A percentile compares a stretch with the other conserved stretches of the same genome.
These are phyloP conservation scores for Babesia divergens DNA, from an alignment of 169 alveolate species.

Conservation along the genomic window DNA sequence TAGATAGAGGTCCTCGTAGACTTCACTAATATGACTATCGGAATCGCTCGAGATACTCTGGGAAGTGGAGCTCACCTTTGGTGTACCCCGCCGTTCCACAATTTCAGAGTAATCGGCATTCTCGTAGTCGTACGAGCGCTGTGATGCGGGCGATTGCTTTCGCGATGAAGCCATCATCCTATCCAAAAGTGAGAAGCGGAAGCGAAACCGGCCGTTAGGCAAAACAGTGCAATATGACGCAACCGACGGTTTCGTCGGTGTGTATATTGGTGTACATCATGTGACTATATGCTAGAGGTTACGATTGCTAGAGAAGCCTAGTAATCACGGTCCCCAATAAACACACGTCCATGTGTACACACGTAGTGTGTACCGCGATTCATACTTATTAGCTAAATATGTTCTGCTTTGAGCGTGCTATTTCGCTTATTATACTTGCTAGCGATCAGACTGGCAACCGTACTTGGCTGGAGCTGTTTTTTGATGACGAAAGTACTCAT, in stretches of 20 bases:
- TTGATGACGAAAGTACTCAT: constrained; percentile 8
- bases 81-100: not conserved
- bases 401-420: constrained; percentile 43
- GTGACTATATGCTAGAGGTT: too few species aligned
- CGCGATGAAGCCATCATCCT: not conserved
- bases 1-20: constrained; percentile 25
- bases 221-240: too few species aligned
- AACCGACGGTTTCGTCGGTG: too few species aligned
- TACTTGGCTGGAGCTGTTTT: constrained; percentile 50
- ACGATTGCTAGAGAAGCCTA: too few species aligned
- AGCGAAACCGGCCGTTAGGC: not conserved
- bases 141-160: not conserved
- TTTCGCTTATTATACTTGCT: constrained; percentile 38
- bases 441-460: constrained; percentile 51
- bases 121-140: constrained; percentile 39
- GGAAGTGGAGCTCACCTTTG: constrained; percentile 2
- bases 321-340: too few species aligned
- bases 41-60: constrained; percentile 16
- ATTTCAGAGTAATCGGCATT: not conserved
- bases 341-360: too few species aligned
- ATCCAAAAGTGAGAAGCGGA: not conserved
- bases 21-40: constrained; percentile 7
- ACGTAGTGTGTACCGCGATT: too few species aligned
- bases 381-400: not conserved
- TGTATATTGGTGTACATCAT: too few species aligned